phyloP scores from a whole-genome alignment of 345 rosid species.

The Turritis glabra region DNA sequence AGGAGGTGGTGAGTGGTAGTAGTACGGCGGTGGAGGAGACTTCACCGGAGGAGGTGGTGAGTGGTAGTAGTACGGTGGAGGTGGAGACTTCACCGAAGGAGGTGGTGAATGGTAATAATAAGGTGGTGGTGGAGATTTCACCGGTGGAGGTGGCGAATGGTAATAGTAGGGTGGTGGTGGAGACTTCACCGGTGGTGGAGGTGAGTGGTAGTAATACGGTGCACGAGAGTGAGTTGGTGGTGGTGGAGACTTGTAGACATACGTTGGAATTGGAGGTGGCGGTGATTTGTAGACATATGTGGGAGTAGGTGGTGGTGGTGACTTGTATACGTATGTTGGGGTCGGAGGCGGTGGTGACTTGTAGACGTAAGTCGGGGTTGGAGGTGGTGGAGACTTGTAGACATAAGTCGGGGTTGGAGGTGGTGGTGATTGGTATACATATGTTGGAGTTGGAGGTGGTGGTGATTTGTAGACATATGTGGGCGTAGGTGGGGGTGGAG shows the following conservation, averaged over 20 bases:
- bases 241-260: constrained; percentile 39
- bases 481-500: not conserved
- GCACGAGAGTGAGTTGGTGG: too few species aligned
- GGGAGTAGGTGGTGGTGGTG: too few species aligned
- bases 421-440: constrained; percentile 5
- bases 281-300: too few species aligned
- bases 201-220: constrained; percentile 40
- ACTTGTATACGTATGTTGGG: too few species aligned
- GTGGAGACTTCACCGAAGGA: not conserved
- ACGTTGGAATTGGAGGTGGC: too few species aligned
- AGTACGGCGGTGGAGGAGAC: constrained; percentile 17
- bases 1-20: constrained; percentile 36
- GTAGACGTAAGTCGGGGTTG: too few species aligned
- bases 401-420: constrained; percentile 18
- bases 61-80: constrained; percentile 25
- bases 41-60: not conserved
- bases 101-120: not conserved
- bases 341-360: too few species aligned
- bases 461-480: constrained; percentile 24
- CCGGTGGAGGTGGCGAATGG: not conserved
- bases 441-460: constrained; percentile 32
- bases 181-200: constrained; percentile 5
- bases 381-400: constrained; percentile 45
- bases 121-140: not conserved
- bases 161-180: constrained; percentile 16